Conservation (phyloP, 1,284 basidiomycete genomes). For the Ceratorhiza oryzae-sativae region DNA sequence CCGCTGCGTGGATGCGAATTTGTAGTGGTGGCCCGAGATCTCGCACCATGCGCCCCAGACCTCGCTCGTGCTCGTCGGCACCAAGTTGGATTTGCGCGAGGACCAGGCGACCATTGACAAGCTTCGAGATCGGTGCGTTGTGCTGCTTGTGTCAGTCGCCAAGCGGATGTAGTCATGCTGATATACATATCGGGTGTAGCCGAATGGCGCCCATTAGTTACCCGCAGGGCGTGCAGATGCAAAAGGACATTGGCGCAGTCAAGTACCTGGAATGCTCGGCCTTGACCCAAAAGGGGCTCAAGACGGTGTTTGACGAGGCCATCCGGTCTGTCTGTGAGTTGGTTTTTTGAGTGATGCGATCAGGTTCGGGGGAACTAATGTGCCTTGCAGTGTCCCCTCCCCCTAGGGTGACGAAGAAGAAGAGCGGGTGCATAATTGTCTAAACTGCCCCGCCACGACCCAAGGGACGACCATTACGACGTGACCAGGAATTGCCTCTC, state of each 20-base stretch:
- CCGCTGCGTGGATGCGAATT: not conserved
- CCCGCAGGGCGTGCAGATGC: conserved; percentile 88
- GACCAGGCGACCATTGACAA: conserved; percentile 92
- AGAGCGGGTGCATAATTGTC: conserved; percentile 71
- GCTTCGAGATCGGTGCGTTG: conserved; percentile 81
- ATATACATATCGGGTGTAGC: conserved; percentile 54
- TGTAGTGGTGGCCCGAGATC: conserved; percentile 95
- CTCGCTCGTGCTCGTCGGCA: conserved; percentile 94
- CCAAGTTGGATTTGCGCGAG: conserved; percentile 97
- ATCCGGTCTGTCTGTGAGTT: conserved; percentile 89
- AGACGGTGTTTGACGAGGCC: conserved; percentile 97
- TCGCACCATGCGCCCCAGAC: conserved; percentile 96
- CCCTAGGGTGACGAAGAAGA: conserved; percentile 59
- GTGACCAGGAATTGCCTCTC: conserved; percentile 23
- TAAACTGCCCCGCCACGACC: conserved; percentile 47
- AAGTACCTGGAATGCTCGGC: conserved; percentile 98
- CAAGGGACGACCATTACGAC: conserved; percentile 20
- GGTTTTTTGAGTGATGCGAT: conserved; percentile 19
- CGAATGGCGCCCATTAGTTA: conserved; percentile 95
- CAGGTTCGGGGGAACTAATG: conserved; percentile 37
- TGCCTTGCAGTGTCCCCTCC: conserved; percentile 72
- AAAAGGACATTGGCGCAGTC: conserved; percentile 92
- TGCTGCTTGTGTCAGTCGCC: not conserved
- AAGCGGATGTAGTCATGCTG: conserved; percentile 16
- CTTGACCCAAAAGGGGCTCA: conserved; percentile 95